Base-by-base conservation (phyloP, 1,139 yeast genomes). In the Yamadazyma songkhlaensis region DNA sequence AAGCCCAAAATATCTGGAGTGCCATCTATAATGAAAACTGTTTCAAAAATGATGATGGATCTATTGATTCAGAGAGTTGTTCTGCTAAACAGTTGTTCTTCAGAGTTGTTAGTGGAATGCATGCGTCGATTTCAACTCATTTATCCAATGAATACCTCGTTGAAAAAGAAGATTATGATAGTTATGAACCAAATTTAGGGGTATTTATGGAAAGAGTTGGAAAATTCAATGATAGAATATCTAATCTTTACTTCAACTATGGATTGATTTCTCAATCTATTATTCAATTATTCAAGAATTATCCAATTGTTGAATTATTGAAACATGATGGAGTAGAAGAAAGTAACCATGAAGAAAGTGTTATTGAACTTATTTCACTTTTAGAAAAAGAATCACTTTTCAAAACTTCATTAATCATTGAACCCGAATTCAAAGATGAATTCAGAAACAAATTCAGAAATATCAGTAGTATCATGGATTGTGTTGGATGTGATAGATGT, bases 401-500 rank as follows among this genome's bases (percentile, higher is more conserved):
- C 50, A 63, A 74, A 46, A 55, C 72, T 22, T 52, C 67, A 6
- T 59, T 62, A 17, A 63, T 70, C 67, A 43, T 56, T 55, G 53
- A 72, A 72, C 65, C 84, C 56, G 50, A 72, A 11, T 70, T 87
- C 42, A 92, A 92, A 53, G 81, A 84, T 46, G 97, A 92, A 53
- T 90, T 92, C 63, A 76, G 94, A 47, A 62, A 77, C 31, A 81
- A 95, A 41, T 94, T 92, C 60, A 81, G 81, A 56, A 94, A 92
- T 57, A 95, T 92, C 25, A 83, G 95, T 24, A 84, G 87, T 36
- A 79, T 92, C 36, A 92, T 94, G 97, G 96, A 92, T 61, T 92
- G 98, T 68, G 97, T 92, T 34, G 97, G 96, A 27, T 92, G 98
- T 66, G 98, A 92, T 59, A 76, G 97, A 57, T 92, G 98, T 60